phyloP scores from a whole-genome alignment of 2,329 filamentous ascomycete genomes.

The Stachybotrys echinatus region DNA sequence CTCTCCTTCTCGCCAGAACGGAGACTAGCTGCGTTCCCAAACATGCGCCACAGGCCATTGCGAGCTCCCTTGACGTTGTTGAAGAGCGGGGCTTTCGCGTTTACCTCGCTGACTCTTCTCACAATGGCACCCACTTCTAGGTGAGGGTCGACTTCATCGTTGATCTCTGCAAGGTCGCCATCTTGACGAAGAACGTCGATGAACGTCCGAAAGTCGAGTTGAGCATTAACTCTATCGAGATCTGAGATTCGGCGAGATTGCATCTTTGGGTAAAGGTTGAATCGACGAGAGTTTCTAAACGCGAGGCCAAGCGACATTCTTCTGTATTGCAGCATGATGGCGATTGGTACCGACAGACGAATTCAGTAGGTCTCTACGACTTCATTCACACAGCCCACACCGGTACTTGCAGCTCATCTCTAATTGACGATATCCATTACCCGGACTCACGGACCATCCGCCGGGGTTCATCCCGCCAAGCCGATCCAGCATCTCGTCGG shows the following conservation, averaged over 20 bases:
- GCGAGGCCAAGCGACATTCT: no score
- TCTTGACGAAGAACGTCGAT: slow-evolving; percentile 36
- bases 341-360: no score
- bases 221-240: slow-evolving; percentile 3
- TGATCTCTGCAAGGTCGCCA: slow-evolving; percentile 38
- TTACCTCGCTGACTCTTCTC: slow-evolving; percentile 35
- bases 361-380: no score
- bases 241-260: background rate
- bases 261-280: no score
- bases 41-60: slow-evolving; percentile 40
- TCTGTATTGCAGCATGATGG: no score
- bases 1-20: slow-evolving; percentile 21
- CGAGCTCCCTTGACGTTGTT: slow-evolving; percentile 42
- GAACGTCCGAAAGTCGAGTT: slow-evolving; percentile 38
- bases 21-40: slow-evolving; percentile 37
- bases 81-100: slow-evolving; percentile 44
- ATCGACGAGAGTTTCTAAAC: background rate
- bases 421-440: no score
- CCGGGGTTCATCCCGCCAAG: no score
- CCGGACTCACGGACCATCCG: no score
- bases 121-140: slow-evolving; percentile 43
- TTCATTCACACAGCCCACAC: no score
- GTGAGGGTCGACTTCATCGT: slow-evolving; percentile 34
- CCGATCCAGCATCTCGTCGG: no score
- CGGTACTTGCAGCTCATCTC: no score